Percentiles rank a stretch among this genome's conserved stretches.
Conservation (phyloP, 768 basidiomycete genomes). For the Termitomyces sp. region DNA sequence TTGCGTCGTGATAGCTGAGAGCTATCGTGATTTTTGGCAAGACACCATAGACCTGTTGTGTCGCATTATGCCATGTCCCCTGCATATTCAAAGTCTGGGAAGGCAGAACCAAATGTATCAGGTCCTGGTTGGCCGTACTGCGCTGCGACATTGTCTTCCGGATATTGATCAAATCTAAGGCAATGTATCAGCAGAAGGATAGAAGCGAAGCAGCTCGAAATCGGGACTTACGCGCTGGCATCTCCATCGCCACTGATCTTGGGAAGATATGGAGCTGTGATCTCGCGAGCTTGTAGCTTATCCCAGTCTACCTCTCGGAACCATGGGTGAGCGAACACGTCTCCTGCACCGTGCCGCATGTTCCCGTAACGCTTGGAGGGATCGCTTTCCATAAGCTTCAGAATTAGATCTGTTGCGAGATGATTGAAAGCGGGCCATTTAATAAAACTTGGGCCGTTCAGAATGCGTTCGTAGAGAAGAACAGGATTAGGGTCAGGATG, state of each 20-base stretch:
- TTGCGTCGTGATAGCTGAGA: not conserved
- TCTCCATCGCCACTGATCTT: constrained; percentile 92
- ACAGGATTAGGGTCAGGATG: constrained; percentile 82
- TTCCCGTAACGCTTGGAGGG: constrained; percentile 89
- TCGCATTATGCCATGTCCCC: constrained; percentile 14
- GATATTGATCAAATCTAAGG: constrained; percentile 70
- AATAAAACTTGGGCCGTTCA: constrained; percentile 67
- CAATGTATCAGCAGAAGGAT: constrained; percentile 11
- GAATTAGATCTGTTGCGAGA: constrained; percentile 83
- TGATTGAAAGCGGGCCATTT: constrained; percentile 76
- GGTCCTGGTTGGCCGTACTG: constrained; percentile 54
- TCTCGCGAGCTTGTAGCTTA: constrained; percentile 75
- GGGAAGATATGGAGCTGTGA: constrained; percentile 93
- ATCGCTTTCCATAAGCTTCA: constrained; percentile 87
- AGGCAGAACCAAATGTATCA: constrained; percentile 64
- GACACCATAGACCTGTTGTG: not conserved
- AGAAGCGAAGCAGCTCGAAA: not conserved
- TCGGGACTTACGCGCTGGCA: constrained; percentile 78
- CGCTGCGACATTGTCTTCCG: constrained; percentile 64
- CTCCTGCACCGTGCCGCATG: constrained; percentile 79
- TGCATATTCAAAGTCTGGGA: constrained; percentile 81
- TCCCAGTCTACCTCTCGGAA: constrained; percentile 93
- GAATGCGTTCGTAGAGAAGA: constrained; percentile 88
- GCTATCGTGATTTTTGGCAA: not conserved
- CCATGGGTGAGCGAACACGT: constrained; percentile 93